A percentile compares a stretch with the other conserved stretches of the same genome.
Evolutionary conservation across 768 basidiomycete genomes (phyloP).

Genomic region (Termitomyces sp.): DNA sequence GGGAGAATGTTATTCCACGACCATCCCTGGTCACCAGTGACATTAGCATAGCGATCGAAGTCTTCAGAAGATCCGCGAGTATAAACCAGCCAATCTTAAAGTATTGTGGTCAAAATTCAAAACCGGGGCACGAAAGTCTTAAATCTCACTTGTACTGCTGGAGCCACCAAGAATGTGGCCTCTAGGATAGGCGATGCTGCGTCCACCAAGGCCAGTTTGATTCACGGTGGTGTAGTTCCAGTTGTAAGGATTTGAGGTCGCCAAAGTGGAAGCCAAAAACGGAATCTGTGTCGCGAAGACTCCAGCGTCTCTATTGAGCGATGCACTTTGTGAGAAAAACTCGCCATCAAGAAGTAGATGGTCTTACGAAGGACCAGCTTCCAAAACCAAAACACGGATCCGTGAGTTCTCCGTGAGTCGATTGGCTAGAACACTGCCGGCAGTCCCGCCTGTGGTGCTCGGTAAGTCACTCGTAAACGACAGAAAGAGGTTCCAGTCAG

Average conservation of each 20-base stretch:
- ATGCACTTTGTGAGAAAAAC: background rate
- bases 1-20: constrained; percentile 23
- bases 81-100: constrained; percentile 15
- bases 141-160: constrained; percentile 17
- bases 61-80: constrained; percentile 25
- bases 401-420: constrained; percentile 16
- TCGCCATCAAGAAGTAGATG: background rate
- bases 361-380: constrained; percentile 17
- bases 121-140: background rate
- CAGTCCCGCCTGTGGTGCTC: constrained; percentile 4
- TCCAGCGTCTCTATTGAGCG: constrained; percentile 9
- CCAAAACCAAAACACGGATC: constrained; percentile 18
- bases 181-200: constrained; percentile 15
- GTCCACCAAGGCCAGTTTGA: constrained; percentile 15
- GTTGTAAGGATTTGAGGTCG: constrained; percentile 8
- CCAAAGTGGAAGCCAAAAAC: constrained; percentile 5
- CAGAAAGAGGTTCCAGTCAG: background rate
- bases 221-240: constrained; percentile 23
- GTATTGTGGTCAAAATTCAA: background rate
- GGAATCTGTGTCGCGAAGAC: constrained; percentile 9
- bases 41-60: constrained; percentile 21
- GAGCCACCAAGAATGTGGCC: constrained; percentile 21
- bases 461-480: background rate
- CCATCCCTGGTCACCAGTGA: constrained; percentile 27
- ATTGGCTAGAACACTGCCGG: constrained; percentile 16